Evolutionary conservation across 2,329 filamentous ascomycete genomes (phyloP).

Genomic region (Nemania sp.): DNA sequence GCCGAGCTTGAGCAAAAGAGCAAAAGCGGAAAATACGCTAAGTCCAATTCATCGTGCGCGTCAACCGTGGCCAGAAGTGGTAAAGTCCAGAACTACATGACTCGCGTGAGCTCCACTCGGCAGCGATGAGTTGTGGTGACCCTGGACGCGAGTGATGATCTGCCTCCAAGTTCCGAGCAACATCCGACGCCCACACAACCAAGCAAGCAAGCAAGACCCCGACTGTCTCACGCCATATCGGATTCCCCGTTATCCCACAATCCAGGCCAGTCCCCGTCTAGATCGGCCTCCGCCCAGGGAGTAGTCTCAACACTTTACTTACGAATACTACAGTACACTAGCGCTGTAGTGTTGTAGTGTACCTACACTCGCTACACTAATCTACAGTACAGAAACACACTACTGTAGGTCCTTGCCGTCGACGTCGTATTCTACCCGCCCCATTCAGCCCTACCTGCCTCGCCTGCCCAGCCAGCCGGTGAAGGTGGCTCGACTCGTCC

Average conservation of each 20-base stretch:
- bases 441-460: slow-evolving; percentile 25
- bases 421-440: slow-evolving; percentile 1
- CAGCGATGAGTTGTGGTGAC: neutral
- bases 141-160: neutral
- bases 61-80: too few species aligned
- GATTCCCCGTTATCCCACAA: neutral
- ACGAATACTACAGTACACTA: neutral
- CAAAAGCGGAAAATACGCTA: too few species aligned
- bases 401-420: neutral
- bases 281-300: too few species aligned
- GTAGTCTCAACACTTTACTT: too few species aligned
- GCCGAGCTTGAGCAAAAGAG: too few species aligned
- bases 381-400: neutral
- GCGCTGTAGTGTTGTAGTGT: neutral
- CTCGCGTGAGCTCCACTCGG: neutral
- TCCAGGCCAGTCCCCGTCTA: slow-evolving; percentile 1
- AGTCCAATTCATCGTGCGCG: too few species aligned
- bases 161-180: slow-evolving; percentile 12
- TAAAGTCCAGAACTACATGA: neutral
- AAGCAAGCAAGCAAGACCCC: too few species aligned
- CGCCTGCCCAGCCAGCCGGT: slow-evolving; percentile 9
- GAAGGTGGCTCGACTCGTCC: neutral
- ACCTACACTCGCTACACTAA: neutral
- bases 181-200: slow-evolving; percentile 23
- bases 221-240: slow-evolving; percentile 14